phyloP scores from a whole-genome alignment of 2,329 filamentous ascomycete species.

The Nemania sp. region DNA sequence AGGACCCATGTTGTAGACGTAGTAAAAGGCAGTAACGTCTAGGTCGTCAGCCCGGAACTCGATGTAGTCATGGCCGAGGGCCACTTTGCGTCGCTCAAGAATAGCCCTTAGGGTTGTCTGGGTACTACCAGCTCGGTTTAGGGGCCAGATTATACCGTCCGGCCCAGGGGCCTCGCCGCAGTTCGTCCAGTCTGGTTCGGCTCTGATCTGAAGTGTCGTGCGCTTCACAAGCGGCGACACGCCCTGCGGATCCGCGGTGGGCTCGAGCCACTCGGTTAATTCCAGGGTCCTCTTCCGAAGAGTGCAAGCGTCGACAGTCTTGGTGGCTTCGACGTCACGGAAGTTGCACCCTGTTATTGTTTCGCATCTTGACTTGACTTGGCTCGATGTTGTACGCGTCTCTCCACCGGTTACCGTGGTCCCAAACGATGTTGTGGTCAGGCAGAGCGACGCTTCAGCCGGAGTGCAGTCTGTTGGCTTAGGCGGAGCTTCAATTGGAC shows the following conservation, averaged over 20 bases:
- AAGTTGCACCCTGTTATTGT: conserved; percentile 18
- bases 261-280: background rate
- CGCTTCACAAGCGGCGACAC: background rate
- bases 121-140: background rate
- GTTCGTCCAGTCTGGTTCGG: conserved; percentile 6
- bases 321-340: conserved; percentile 11
- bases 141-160: conserved; percentile 10
- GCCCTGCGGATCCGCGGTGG: background rate
- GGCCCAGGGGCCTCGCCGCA: conserved; percentile 1
- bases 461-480: conserved; percentile 16
- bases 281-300: background rate
- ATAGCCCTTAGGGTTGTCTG: background rate
- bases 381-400: conserved; percentile 7
- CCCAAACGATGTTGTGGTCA: conserved; percentile 9
- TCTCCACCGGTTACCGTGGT: background rate
- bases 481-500: conserved; percentile 2
- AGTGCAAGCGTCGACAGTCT: background rate
- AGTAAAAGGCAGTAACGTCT: conserved; percentile 12
- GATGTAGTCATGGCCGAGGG: background rate
- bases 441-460: conserved; percentile 12
- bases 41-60: conserved; percentile 14
- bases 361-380: conserved; percentile 2
- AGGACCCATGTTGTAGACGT: conserved; percentile 18
- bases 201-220: background rate
- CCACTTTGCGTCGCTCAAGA: conserved; percentile 3